phyloP scores from a whole-genome alignment of 148 eudicot genomes.

The Vaccinium macrocarpon region DNA sequence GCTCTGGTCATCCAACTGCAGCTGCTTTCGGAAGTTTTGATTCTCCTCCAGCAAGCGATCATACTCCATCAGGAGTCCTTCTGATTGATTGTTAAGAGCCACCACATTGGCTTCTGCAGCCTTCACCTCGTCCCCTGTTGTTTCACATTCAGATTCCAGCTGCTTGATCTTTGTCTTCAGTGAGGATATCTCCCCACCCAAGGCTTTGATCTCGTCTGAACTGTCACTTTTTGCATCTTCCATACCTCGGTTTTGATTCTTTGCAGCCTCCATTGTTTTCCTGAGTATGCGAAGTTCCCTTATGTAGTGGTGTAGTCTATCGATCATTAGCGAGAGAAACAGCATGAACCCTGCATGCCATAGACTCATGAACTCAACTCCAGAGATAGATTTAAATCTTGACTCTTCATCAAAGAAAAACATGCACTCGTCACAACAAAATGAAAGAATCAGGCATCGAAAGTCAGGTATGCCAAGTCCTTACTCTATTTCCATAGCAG shows the following conservation, averaged over 20 bases:
- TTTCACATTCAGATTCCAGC: conserved; percentile 30
- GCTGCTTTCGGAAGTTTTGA: conserved; percentile 26
- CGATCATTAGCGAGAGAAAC: conserved; percentile 44
- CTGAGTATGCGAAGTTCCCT: conserved; percentile 44
- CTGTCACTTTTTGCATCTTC: conserved; percentile 27
- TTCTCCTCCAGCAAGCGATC: conserved; percentile 36
- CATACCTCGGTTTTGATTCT: conserved; percentile 32
- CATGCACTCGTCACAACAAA: neutral
- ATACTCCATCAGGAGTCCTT: conserved; percentile 27
- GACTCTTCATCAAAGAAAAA: neutral
- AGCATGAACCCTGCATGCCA: conserved; percentile 39
- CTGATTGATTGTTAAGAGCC: conserved; percentile 28
- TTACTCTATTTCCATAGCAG: neutral
- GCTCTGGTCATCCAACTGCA: conserved; percentile 25
- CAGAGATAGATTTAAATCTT: neutral
- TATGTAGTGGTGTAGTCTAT: conserved; percentile 45
- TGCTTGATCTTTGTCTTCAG: conserved; percentile 26
- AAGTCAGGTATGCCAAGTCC: too few species aligned
- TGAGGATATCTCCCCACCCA: conserved; percentile 27
- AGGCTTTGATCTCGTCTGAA: conserved; percentile 23
- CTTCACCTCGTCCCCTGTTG: conserved; percentile 29
- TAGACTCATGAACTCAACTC: neutral
- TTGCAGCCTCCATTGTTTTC: conserved; percentile 33
- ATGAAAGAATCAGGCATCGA: neutral
- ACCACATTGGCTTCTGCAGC: conserved; percentile 27